Evolutionary conservation across 345 rosid species (phyloP).

Genomic region (Heritiera littoralis): DNA sequence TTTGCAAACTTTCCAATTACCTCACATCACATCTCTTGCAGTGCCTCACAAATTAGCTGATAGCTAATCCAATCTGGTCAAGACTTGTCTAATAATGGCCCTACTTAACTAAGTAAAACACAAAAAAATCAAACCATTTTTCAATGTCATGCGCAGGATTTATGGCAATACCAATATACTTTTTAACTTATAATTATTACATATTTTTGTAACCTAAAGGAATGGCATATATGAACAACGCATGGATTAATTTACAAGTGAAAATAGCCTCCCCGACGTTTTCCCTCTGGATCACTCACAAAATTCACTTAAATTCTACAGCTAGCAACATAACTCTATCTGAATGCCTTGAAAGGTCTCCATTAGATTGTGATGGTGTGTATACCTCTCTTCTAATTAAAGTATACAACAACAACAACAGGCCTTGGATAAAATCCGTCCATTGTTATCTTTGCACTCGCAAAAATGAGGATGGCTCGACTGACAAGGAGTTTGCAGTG

Average conservation of each 20-base stretch:
- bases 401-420: not conserved
- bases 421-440: not conserved
- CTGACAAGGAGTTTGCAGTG: not conserved
- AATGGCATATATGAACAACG: not conserved
- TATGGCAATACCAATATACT: not conserved
- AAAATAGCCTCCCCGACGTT: not conserved
- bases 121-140: not conserved
- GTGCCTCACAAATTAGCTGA: not conserved
- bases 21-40: not conserved
- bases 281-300: not conserved
- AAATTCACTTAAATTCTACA: constrained; percentile 7
- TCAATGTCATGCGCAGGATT: not conserved
- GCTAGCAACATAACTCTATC: not conserved
- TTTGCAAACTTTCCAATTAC: not conserved
- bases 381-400: not conserved
- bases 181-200: not conserved
- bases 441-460: not conserved
- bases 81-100: not conserved
- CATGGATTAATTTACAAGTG: not conserved
- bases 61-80: not conserved
- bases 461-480: not conserved
- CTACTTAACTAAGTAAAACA: not conserved
- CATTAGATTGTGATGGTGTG: not conserved
- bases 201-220: not conserved
- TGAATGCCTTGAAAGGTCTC: not conserved